Evolutionary conservation across 2,329 filamentous ascomycete species (phyloP).

Genomic region (Colletotrichum trifolii): DNA sequence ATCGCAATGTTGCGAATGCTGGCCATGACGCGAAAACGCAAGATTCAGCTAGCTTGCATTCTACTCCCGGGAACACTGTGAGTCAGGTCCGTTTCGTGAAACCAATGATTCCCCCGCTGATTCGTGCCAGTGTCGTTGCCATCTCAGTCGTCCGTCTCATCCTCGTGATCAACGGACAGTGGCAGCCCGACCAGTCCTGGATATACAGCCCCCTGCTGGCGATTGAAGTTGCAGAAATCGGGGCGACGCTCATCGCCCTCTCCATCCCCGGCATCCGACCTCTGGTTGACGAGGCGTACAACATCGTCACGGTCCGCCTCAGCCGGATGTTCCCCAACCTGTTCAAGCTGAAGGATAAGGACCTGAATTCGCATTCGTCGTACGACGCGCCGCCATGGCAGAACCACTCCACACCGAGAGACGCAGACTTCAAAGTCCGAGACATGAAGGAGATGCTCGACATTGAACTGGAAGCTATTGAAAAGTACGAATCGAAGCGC

Average conservation of each 20-base stretch:
- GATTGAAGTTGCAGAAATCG: conserved; percentile 62
- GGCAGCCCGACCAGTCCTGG: conserved; percentile 60
- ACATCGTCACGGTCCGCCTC: background rate
- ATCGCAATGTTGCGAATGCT: conserved; percentile 58
- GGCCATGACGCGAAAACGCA: conserved; percentile 55
- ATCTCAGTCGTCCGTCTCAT: conserved; percentile 60
- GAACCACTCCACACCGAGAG: conserved; percentile 2
- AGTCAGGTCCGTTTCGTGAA: conserved; percentile 38
- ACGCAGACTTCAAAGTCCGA: conserved; percentile 4
- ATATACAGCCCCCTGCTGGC: conserved; percentile 61
- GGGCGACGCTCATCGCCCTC: conserved; percentile 60
- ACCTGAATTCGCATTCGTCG: conserved; percentile 10
- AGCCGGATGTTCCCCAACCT: conserved; percentile 2
- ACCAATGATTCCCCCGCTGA: conserved; percentile 1
- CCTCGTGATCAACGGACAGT: conserved; percentile 59
- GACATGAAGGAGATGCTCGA: conserved; percentile 2
- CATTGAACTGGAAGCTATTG: conserved; percentile 6
- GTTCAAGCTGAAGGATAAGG: background rate
- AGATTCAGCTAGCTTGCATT: conserved; percentile 59
- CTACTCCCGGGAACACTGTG: conserved; percentile 61
- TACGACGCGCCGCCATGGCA: conserved; percentile 22
- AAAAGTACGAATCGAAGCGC: conserved; percentile 13
- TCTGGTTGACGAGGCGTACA: conserved; percentile 38
- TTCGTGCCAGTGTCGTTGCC: conserved; percentile 53
- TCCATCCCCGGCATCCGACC: conserved; percentile 63